These are phyloP conservation scores for Calcarisporium arbuscula DNA, from an alignment of 2,329 filamentous ascomycete genomes.

Conservation along the genomic window DNA sequence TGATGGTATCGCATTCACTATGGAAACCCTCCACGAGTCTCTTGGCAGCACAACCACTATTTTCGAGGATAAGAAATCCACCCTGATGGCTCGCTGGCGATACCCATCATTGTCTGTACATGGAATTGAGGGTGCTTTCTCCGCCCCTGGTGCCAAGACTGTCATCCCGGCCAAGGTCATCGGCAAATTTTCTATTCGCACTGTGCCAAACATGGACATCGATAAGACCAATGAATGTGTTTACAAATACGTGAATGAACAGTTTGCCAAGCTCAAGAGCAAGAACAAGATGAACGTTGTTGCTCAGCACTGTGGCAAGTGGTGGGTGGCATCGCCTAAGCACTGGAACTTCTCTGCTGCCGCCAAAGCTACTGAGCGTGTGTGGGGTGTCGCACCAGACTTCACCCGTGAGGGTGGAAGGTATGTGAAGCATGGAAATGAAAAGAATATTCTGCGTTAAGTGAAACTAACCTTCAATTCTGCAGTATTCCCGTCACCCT, in stretches of 20 bases:
- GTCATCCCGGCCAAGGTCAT: constrained; percentile 97
- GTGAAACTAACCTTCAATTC: constrained; percentile 1
- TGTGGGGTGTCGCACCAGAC: constrained; percentile 90
- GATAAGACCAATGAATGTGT: constrained; percentile 82
- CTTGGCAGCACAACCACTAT: constrained; percentile 86
- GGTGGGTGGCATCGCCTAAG: constrained; percentile 96
- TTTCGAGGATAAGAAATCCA: constrained; percentile 80
- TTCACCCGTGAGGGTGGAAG: constrained; percentile 93
- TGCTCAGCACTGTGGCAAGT: constrained; percentile 88
- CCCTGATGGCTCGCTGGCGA: constrained; percentile 93
- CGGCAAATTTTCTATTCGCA: constrained; percentile 97
- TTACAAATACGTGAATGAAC: constrained; percentile 73
- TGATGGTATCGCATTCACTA: constrained; percentile 84
- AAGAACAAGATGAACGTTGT: constrained; percentile 86
- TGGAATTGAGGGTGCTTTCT: constrained; percentile 92
- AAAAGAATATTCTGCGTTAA: neutral
- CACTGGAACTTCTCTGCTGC: constrained; percentile 99
- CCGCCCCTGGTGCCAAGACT: constrained; percentile 88
- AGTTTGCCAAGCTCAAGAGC: constrained; percentile 79
- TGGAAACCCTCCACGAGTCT: constrained; percentile 90
- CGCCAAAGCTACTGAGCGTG: constrained; percentile 89
- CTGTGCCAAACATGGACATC: constrained; percentile 95
- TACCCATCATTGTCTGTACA: constrained; percentile 91
- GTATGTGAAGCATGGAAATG: constrained; percentile 34
- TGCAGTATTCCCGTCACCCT: constrained; percentile 87